phyloP scores from a whole-genome alignment of 169 alveolate species.

The Eimeria falciformis region DNA sequence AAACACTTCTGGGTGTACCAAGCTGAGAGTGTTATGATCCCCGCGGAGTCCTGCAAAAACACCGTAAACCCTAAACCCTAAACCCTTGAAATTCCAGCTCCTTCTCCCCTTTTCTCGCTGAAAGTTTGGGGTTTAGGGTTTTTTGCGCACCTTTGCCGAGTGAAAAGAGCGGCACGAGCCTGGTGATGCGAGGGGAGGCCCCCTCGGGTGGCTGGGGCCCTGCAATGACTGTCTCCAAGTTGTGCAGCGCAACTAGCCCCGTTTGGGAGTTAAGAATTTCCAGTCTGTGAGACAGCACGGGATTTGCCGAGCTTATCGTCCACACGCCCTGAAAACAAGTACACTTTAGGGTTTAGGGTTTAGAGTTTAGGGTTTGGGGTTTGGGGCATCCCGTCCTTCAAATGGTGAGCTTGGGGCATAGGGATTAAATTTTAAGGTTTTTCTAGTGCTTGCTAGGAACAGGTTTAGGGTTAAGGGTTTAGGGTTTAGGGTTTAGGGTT shows the following conservation, averaged over 20 bases:
- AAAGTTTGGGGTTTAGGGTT: neutral
- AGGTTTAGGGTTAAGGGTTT: conserved; percentile 38
- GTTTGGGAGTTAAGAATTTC: neutral
- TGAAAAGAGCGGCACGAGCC: conserved; percentile 43
- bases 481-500: conserved; percentile 45
- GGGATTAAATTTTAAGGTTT: no score
- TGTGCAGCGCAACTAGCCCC: conserved; percentile 32
- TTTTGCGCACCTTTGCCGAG: neutral
- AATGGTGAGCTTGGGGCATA: no score
- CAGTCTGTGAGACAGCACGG: conserved; percentile 7
- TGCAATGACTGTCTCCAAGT: conserved; percentile 9
- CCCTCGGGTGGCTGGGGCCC: neutral
- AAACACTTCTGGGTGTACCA: neutral
- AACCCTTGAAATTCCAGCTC: no score
- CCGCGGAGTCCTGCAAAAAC: conserved; percentile 18
- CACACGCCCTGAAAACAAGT: conserved; percentile 3
- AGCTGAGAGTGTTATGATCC: neutral
- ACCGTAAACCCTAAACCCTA: conserved; percentile 15
- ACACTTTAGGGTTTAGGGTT: neutral
- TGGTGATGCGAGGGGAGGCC: neutral
- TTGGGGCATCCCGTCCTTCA: no score
- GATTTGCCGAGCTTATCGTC: conserved; percentile 32
- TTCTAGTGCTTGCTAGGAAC: no score
- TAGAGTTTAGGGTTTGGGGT: neutral
- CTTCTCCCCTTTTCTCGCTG: no score